These are phyloP conservation scores for Cladosporium sp. DNA, from an alignment of 2,329 filamentous ascomycete species.

Conservation along the genomic window DNA sequence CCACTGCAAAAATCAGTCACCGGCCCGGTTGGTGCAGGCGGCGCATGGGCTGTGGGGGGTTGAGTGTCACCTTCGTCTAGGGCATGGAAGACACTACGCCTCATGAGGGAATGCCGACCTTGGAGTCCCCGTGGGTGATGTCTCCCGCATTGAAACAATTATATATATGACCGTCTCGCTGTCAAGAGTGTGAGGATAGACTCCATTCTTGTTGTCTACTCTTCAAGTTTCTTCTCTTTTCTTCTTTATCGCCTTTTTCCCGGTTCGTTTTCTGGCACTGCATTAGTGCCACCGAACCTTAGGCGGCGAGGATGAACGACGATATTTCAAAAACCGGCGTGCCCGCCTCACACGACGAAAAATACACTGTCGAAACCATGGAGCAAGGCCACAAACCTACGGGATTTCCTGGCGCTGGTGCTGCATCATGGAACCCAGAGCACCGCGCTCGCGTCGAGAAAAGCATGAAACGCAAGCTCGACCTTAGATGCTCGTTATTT, in stretches of 20 bases:
- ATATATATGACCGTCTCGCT: not conserved
- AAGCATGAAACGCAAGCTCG: conserved; percentile 16
- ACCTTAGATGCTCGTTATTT: not conserved
- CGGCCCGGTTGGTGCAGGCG: not conserved
- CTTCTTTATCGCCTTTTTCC: not conserved
- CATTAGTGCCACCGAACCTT: conserved; percentile 8
- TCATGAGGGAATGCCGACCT: conserved; percentile 13
- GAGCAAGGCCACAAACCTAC: conserved; percentile 10
- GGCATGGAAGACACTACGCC: not conserved
- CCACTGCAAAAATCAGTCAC: conserved; percentile 17
- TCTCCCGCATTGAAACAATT: not conserved
- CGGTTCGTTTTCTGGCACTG: conserved; percentile 14
- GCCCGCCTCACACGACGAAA: conserved; percentile 17
- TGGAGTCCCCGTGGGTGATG: conserved; percentile 11
- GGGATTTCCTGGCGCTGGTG: conserved; percentile 11
- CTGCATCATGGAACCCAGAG: conserved; percentile 17
- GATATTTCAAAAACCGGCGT: conserved; percentile 14
- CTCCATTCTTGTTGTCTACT: not conserved
- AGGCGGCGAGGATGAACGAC: conserved; percentile 8
- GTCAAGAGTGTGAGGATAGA: not conserved
- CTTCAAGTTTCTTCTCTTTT: conserved; percentile 8
- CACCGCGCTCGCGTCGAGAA: conserved; percentile 20
- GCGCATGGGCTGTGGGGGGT: conserved; percentile 11
- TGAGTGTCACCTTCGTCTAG: conserved; percentile 6
- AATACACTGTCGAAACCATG: conserved; percentile 17